Conservation (phyloP, 257 asterid species). For the Fraxinus americana region DNA sequence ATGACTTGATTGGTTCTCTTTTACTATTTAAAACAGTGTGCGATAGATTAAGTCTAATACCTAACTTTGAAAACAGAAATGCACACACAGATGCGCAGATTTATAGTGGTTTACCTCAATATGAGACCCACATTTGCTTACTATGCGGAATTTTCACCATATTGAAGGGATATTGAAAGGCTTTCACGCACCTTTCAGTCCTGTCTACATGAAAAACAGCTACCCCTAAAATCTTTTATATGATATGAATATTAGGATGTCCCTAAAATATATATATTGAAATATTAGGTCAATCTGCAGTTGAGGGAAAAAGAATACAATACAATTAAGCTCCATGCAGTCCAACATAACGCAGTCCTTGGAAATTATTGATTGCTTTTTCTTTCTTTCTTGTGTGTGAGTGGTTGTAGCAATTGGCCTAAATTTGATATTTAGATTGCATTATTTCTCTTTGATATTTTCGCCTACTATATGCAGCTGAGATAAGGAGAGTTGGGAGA, state of each 20-base stretch:
- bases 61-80: background rate
- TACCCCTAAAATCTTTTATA: background rate
- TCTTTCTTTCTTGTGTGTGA: no score
- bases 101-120: background rate
- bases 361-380: background rate
- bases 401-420: background rate
- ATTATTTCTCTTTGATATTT: background rate
- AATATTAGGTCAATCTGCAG: background rate
- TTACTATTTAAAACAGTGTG: background rate
- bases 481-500: conserved; percentile 59
- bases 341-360: background rate
- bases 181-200: background rate
- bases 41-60: background rate
- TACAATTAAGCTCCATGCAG: background rate
- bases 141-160: background rate
- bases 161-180: background rate
- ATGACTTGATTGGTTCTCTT: background rate
- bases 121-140: background rate
- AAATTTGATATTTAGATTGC: background rate
- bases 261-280: no score
- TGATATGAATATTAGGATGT: background rate
- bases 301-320: background rate
- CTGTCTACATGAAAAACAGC: background rate
- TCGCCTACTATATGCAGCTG: conserved; percentile 37
- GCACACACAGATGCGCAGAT: background rate